Evolutionary conservation across 148 eudicot species (phyloP).

Genomic region (Vaccinium macrocarpon): DNA sequence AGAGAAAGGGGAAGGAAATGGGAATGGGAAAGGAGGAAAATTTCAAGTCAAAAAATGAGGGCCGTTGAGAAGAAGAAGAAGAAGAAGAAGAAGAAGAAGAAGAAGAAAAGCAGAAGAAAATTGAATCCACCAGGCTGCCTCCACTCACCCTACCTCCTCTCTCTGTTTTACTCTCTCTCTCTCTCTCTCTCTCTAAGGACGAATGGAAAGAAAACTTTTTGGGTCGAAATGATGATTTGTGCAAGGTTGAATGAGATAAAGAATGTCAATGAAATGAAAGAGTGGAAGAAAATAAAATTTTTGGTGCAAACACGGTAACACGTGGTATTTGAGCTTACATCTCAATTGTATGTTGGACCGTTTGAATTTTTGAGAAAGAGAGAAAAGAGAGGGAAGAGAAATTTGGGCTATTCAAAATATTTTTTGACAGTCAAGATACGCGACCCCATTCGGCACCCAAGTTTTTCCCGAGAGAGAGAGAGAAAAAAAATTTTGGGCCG

Average conservation of each 20-base stretch:
- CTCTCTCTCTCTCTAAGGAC: constrained; percentile 1
- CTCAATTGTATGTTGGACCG: no score
- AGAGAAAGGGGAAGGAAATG: background rate
- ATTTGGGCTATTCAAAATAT: no score
- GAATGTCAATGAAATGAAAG: background rate
- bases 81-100: background rate
- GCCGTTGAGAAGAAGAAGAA: background rate
- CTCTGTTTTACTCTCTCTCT: background rate
- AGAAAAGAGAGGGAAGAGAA: no score
- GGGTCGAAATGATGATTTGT: background rate
- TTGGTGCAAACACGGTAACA: no score
- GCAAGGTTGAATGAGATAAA: background rate
- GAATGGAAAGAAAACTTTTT: background rate
- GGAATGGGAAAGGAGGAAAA: background rate
- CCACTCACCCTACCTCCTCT: background rate
- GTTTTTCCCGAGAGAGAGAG: no score
- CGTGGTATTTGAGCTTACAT: no score
- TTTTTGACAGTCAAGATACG: no score
- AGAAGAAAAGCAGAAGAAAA: background rate
- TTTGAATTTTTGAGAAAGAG: no score
- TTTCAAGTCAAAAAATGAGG: background rate
- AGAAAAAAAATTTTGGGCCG: no score
- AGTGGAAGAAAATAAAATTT: background rate
- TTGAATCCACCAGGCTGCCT: background rate
- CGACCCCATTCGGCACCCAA: no score